Conservation (phyloP, 1,284 basidiomycete species). For the Moesziomyces aphidis region DNA sequence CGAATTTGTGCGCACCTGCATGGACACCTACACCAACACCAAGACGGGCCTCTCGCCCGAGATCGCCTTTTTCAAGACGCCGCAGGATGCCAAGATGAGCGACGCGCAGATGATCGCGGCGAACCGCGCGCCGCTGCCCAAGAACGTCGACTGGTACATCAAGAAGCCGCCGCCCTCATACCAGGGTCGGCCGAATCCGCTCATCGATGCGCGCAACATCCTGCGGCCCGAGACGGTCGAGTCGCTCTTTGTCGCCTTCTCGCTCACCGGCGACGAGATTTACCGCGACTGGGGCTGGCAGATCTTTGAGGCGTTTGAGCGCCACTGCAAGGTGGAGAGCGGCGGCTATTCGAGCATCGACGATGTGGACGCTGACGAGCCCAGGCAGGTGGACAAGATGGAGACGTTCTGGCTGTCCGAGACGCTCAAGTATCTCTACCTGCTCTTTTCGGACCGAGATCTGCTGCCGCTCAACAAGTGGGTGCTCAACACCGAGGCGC, state of each 20-base stretch:
- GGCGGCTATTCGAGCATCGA: constrained; percentile 88
- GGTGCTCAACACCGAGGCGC: constrained; percentile 81
- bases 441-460: constrained; percentile 83
- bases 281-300: constrained; percentile 89
- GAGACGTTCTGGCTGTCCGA: constrained; percentile 83
- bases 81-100: constrained; percentile 29
- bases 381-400: constrained; percentile 84
- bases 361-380: constrained; percentile 76
- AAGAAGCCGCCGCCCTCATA: constrained; percentile 51
- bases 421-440: constrained; percentile 92
- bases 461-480: constrained; percentile 77
- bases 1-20: constrained; percentile 84
- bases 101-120: constrained; percentile 18
- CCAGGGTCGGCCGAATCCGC: constrained; percentile 67
- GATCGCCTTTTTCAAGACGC: constrained; percentile 63
- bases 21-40: constrained; percentile 83
- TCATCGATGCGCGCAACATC: constrained; percentile 88
- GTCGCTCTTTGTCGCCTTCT: constrained; percentile 86
- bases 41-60: constrained; percentile 75
- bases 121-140: constrained; percentile 23
- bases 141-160: constrained; percentile 63
- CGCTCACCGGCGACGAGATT: constrained; percentile 82
- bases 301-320: constrained; percentile 90
- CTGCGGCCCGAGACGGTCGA: constrained; percentile 91
- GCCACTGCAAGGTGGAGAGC: constrained; percentile 78